Conservation (phyloP, 352 stramenopile species). For the Elongisporangium prolatum region DNA sequence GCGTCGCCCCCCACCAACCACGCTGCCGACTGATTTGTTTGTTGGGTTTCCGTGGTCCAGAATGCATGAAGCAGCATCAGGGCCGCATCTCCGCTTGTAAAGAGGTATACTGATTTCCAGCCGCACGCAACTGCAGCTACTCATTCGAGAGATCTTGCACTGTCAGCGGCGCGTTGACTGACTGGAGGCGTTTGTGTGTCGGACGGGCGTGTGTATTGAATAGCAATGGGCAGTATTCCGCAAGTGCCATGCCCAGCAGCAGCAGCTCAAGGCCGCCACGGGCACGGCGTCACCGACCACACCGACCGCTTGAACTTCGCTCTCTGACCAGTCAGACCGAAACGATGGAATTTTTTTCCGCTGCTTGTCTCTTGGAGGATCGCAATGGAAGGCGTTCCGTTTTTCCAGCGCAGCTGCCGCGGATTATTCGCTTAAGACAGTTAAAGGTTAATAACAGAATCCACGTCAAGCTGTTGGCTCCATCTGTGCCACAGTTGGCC, state of each 20-base stretch:
- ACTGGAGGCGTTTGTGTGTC: slow-evolving; percentile 1
- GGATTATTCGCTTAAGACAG: background rate
- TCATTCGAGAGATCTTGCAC: slow-evolving; percentile 1
- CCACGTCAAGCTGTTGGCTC: background rate
- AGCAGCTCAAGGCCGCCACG: slow-evolving; percentile 17
- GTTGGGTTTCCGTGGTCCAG: slow-evolving; percentile 13
- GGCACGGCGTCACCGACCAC: background rate
- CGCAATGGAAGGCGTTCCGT: background rate
- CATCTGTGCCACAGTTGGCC: background rate
- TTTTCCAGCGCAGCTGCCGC: background rate
- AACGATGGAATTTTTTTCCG: background rate
- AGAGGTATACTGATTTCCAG: slow-evolving; percentile 22
- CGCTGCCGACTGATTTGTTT: background rate
- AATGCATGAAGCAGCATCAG: slow-evolving; percentile 78
- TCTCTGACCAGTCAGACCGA: background rate
- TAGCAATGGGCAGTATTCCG: slow-evolving; percentile 74
- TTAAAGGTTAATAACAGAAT: background rate
- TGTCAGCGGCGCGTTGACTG: background rate
- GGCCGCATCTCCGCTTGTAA: slow-evolving; percentile 72
- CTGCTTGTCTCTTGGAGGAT: background rate
- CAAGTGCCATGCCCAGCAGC: slow-evolving; percentile 64
- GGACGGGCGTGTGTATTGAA: background rate
- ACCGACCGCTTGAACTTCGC: background rate
- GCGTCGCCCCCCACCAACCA: background rate
- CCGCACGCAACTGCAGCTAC: background rate